Evolutionary conservation across 2,329 filamentous ascomycete species (phyloP), one percentile per base, ranked within the genome.

Genomic region (Waltergamsia citrina): DNA sequence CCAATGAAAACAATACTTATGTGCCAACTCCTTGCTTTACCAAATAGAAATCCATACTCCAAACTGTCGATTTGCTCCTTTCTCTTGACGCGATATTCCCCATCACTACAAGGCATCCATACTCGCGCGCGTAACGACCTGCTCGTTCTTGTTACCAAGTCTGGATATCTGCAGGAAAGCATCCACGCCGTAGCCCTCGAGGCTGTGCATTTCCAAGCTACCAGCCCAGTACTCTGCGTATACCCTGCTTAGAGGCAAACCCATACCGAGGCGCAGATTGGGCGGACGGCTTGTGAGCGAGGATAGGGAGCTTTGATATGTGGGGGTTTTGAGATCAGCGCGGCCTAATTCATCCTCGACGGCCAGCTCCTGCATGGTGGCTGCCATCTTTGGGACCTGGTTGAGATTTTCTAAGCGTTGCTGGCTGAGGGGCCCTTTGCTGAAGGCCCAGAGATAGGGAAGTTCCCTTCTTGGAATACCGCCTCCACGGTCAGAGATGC

Each of bases 191-290:
- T 95, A 96, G 1, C 92, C 93, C 52, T 95, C 90, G 7, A 98
- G 63, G 50, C 84, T 95, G 54, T 96, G 90, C 38, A 96, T 59
- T 49, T 94, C 84, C 7, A 98, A 63, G 47, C 76, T 92, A 17
- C 92, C 92, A 3, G 92, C 92, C 92, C 92, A 98, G 57, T 96
- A 96, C 58, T 96, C 90, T 19, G 90, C 87, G 57, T 96, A 98
- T 3, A 96, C 85, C 41, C 86, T 76, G 49, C 88, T 94, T 61
- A 98, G 79, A 1, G 92, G 92, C 33, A 98, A 60, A 2, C 92
- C 92, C 71, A 98, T 94, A 4, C 92, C 92, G 2, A 98, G 69
- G 9, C 86, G 75, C 40, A 96, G 63, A 51, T 94, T 82, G 1
- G 92, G 90, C 14, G 87, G 85, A 23, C 92, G 72, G 38, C 79